These are phyloP conservation scores for Lactuca sativa DNA, from an alignment of 129 eudicot genomes.

Conservation along the genomic window DNA sequence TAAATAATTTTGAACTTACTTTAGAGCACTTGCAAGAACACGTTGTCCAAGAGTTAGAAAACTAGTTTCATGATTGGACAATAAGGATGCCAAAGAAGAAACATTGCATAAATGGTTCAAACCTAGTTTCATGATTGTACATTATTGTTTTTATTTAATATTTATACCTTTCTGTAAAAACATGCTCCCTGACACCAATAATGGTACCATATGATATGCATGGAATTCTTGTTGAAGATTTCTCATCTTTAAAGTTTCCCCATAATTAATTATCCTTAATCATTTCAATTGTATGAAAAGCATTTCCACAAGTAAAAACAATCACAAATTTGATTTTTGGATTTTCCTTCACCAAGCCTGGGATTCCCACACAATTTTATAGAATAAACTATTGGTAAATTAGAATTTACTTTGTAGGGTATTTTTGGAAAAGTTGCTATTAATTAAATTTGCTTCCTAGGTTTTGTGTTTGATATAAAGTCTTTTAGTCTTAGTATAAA, in stretches of 20 bases:
- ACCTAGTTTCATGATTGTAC: not conserved
- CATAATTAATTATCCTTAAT: slow-evolving; percentile 96
- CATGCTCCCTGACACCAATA: slow-evolving; percentile 99
- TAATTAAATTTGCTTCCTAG: slow-evolving; percentile 41
- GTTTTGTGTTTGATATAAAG: too few species aligned
- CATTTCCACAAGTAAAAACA: slow-evolving; percentile 87
- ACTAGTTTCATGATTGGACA: slow-evolving; percentile 98
- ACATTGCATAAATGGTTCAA: slow-evolving; percentile 61
- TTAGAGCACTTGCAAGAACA: slow-evolving; percentile 88
- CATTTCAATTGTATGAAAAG: slow-evolving; percentile 92
- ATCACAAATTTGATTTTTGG: slow-evolving; percentile 94
- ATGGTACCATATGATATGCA: slow-evolving; percentile 74
- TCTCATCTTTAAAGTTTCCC: slow-evolving; percentile 97
- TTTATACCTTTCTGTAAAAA: slow-evolving; percentile 88
- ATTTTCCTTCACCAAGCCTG: slow-evolving; percentile 96
- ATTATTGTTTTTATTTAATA: not conserved
- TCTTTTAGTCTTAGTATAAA: too few species aligned
- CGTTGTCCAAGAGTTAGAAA: slow-evolving; percentile 99
- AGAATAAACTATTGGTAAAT: slow-evolving; percentile 49
- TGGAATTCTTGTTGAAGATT: slow-evolving; percentile 92
- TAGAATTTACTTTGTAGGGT: too few species aligned
- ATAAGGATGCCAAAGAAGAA: slow-evolving; percentile 93
- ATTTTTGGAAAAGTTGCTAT: too few species aligned
- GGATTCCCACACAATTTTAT: slow-evolving; percentile 91
- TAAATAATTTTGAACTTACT: slow-evolving; percentile 49